These are phyloP conservation scores for Apocynum venetum DNA, from an alignment of 257 asterid genomes.

Conservation along the genomic window DNA sequence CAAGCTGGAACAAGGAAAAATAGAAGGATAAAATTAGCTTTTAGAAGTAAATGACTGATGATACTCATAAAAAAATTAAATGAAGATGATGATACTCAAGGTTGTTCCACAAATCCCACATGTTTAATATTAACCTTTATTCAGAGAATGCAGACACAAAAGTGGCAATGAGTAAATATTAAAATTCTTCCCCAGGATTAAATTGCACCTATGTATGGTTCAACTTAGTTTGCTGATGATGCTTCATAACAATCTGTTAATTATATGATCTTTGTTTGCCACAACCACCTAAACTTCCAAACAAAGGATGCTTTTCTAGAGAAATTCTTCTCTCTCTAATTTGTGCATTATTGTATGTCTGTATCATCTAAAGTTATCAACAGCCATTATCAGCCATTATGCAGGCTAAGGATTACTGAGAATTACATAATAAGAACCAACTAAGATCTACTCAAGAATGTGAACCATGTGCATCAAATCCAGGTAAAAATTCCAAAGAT, in stretches of 20 bases:
- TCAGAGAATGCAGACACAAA: background rate
- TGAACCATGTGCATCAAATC: background rate
- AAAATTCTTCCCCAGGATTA: background rate
- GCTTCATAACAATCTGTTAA: background rate
- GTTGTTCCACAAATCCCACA: background rate
- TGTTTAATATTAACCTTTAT: background rate
- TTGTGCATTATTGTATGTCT: background rate
- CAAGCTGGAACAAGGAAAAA: constrained; percentile 51
- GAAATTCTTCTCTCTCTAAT: background rate
- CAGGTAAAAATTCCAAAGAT: background rate
- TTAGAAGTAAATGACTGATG: constrained; percentile 3
- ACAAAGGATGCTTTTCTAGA: background rate
- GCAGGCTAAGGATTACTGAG: background rate
- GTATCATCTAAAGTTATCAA: background rate
- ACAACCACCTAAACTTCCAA: background rate
- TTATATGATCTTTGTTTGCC: background rate
- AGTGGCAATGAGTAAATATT: background rate
- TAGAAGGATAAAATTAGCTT: constrained; percentile 7
- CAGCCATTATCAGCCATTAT: background rate
- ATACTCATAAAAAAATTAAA: background rate
- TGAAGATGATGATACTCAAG: background rate
- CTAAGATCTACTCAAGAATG: background rate
- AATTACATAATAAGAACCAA: background rate
- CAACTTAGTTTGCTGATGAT: background rate
- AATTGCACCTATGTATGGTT: background rate